Base-by-base conservation (phyloP, 306 rosid species). In the Purshia tridentata region DNA sequence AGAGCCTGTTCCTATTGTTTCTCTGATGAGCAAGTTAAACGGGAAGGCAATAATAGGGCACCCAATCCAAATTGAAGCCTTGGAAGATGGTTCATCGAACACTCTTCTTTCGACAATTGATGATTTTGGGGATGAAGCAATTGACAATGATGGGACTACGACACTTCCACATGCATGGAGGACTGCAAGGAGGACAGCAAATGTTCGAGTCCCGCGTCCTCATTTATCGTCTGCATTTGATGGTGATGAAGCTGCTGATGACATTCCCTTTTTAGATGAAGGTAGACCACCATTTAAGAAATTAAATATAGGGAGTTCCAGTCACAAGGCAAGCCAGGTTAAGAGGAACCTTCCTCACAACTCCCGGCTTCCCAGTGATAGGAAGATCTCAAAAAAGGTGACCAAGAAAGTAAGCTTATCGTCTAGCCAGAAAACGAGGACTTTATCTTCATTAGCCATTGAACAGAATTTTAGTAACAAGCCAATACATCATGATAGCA, bases 141-240 rank as follows among this genome's bases (percentile, higher is more conserved):
- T 77, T 70, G 94, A 91, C 65, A 72, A 75, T 70, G 92, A 90
- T 59, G 91, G 90, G 75, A 82, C 73, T 61, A 67, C 91, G 46
- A 73, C 86, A 64, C 92, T 91, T 82, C 95, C 93, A 67, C 96
- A 88, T 9, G 91, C 96, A 78, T 94, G 99, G 99, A 89, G 93
- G 72, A 94, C 97, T 22, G 99, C 99, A 13, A 86, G 99, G 90
- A 89, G 99, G 80, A 91, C 99, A 12, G 97, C 99, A 18, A 91
- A 89, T 58, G 73, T 88, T 42, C 95, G 97, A 55, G 90, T 94
- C 67, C 99, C 97, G 4, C 97, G 96, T 40, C 91, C 96, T 35
- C 96, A 47, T 64, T 70, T 88, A 64, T 78, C 66, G n/a, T 82
- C 93, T 4, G 80, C 86, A 3, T 19, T 64, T 52, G 86, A 84